phyloP scores from a whole-genome alignment of 148 eudicot genomes.

The Amaranthus cruentus region DNA sequence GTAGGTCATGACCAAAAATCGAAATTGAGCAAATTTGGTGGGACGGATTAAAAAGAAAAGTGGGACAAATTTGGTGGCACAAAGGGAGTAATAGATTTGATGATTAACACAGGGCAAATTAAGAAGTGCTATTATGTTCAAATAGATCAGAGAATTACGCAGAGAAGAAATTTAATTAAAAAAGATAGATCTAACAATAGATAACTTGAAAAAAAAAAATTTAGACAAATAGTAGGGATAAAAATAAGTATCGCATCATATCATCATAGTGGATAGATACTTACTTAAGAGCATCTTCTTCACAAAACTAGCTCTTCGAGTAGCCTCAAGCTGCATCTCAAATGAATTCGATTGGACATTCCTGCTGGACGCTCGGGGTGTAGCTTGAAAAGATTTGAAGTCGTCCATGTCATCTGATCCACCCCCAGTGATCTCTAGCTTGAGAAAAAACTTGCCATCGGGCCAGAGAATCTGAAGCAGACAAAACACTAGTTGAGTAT shows the following conservation, averaged over 20 bases:
- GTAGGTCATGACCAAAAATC: too few relatives aligned
- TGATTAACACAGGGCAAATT: too few relatives aligned
- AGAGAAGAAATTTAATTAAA: neutral
- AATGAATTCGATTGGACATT: constrained; percentile 51
- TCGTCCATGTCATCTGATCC: constrained; percentile 44
- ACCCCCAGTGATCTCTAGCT: constrained; percentile 32
- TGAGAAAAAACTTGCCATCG: constrained; percentile 72
- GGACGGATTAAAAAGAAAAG: too few relatives aligned
- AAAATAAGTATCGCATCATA: neutral
- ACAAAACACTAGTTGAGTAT: constrained; percentile 3
- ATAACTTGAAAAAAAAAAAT: neutral
- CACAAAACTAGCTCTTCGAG: constrained; percentile 82
- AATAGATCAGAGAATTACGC: neutral
- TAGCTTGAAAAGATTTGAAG: constrained; percentile 36
- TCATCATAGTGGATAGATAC: constrained; percentile 21
- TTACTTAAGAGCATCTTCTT: constrained; percentile 78
- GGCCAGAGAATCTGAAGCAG: constrained; percentile 79
- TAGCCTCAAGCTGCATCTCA: constrained; percentile 87
- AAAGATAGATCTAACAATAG: neutral
- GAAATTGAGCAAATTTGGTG: too few relatives aligned
- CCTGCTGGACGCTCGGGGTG: constrained; percentile 34
- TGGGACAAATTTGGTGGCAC: too few relatives aligned
- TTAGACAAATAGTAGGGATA: neutral
- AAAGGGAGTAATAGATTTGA: too few relatives aligned
- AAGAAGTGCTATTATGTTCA: neutral